Conservation (phyloP, 768 basidiomycete genomes). For the Boletus bicolor region DNA sequence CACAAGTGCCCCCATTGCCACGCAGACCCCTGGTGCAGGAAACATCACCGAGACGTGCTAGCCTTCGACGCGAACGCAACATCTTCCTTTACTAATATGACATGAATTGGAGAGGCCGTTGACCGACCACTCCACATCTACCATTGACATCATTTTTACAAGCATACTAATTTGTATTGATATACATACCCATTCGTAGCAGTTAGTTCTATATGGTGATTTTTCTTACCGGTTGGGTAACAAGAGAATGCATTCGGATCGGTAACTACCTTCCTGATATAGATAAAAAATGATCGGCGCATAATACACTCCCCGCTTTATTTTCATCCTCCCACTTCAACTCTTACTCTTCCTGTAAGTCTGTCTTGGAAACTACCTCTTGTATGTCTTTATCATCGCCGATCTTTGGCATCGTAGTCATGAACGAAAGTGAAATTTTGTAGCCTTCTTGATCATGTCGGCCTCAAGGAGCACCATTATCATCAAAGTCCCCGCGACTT, state of each 20-base stretch:
- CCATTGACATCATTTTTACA: not conserved
- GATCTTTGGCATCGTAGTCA: not conserved
- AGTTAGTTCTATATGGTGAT: not conserved
- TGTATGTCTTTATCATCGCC: slow-evolving; percentile 4
- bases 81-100: not conserved
- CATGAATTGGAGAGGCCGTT: slow-evolving; percentile 5
- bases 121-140: slow-evolving; percentile 7
- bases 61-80: not conserved
- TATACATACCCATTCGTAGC: slow-evolving; percentile 10
- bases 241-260: not conserved
- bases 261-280: slow-evolving; percentile 9
- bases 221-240: not conserved
- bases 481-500: slow-evolving; percentile 93
- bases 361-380: not conserved
- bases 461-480: slow-evolving; percentile 40
- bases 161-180: slow-evolving; percentile 9
- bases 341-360: not conserved
- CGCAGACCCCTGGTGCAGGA: not conserved
- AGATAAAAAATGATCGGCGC: slow-evolving; percentile 10
- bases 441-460: slow-evolving; percentile 22
- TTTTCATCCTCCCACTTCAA: not conserved
- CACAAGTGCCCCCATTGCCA: not conserved
- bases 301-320: not conserved
- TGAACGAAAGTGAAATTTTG: not conserved
- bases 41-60: slow-evolving; percentile 6